These are phyloP conservation scores for Cordyceps tenuipes DNA, from an alignment of 2,329 filamentous ascomycete genomes.

Conservation along the genomic window DNA sequence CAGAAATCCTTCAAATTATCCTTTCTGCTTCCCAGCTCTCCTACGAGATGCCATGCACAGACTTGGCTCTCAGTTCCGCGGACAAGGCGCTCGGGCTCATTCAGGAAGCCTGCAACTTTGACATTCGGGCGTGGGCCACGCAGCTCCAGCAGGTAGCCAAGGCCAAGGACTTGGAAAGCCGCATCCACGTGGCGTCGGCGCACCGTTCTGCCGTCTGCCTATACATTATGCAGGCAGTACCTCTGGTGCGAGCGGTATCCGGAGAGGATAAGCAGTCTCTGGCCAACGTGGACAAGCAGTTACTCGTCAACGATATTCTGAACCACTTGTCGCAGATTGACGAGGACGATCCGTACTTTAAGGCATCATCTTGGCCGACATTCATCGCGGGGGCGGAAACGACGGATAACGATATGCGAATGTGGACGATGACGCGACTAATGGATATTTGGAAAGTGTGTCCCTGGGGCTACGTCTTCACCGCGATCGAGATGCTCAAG, in stretches of 20 bases:
- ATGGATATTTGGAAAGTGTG: constrained; percentile 36
- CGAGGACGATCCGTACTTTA: constrained; percentile 44
- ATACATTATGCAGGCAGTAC: constrained; percentile 37
- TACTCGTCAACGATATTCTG: constrained; percentile 42
- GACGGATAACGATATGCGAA: constrained; percentile 35
- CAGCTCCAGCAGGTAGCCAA: constrained; percentile 28
- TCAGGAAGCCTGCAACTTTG: constrained; percentile 32
- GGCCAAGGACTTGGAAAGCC: constrained; percentile 32
- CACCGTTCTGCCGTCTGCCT: constrained; percentile 40
- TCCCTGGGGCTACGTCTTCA: constrained; percentile 43
- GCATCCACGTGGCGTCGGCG: constrained; percentile 36
- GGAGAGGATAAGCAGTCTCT: no score
- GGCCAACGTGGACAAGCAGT: constrained; percentile 29
- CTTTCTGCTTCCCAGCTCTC: constrained; percentile 36
- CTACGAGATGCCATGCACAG: constrained; percentile 26
- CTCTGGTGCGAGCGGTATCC: constrained; percentile 26
- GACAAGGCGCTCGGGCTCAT: constrained; percentile 32
- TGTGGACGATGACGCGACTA: constrained; percentile 43
- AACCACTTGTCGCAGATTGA: constrained; percentile 41
- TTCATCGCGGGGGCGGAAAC: constrained; percentile 51
- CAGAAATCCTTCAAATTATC: constrained; percentile 37
- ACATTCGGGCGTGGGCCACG: constrained; percentile 34
- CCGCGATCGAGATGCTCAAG: constrained; percentile 40
- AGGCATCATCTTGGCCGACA: constrained; percentile 51
- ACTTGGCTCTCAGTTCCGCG: constrained; percentile 24